These are phyloP conservation scores for Phoenix roebelenii DNA, from an alignment of 176 grass and related monocot species.

Conservation along the genomic window DNA sequence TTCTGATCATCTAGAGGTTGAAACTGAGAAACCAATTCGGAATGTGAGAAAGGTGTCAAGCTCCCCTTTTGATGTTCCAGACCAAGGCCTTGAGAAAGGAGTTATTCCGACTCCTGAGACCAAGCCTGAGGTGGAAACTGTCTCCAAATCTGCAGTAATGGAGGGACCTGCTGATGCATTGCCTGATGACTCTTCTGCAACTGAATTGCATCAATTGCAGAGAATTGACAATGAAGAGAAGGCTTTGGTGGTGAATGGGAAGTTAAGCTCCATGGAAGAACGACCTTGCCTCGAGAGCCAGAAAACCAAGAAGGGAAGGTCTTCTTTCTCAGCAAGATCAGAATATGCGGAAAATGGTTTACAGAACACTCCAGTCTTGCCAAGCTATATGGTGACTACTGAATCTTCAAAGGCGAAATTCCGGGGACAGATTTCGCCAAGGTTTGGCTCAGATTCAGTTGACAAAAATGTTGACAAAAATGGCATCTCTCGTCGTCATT, in stretches of 20 bases:
- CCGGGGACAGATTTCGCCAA: conserved; percentile 57
- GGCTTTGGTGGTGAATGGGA: conserved; percentile 31
- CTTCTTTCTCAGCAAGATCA: conserved; percentile 58
- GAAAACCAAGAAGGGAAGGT: conserved; percentile 65
- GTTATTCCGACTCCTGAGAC: conserved; percentile 27
- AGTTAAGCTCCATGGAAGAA: conserved; percentile 44
- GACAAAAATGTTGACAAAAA: conserved; percentile 61
- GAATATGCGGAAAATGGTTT: conserved; percentile 48
- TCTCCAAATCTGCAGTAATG: conserved; percentile 16
- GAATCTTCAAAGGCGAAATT: conserved; percentile 72
- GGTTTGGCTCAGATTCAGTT: conserved; percentile 42
- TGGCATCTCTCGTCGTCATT: conserved; percentile 49
- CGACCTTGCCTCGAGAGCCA: conserved; percentile 24
- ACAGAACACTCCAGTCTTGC: conserved; percentile 29
- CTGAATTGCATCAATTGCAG: conserved; percentile 39
- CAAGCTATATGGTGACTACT: conserved; percentile 36
- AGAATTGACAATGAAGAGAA: conserved; percentile 33
- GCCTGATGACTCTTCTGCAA: conserved; percentile 19
- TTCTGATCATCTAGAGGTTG: conserved; percentile 22
- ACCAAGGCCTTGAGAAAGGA: conserved; percentile 26
- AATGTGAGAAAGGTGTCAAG: conserved; percentile 21
- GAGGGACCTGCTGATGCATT: conserved; percentile 29
- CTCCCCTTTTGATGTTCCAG: conserved; percentile 23
- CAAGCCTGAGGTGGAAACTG: conserved; percentile 34
- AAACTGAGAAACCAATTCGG: conserved; percentile 27